Evolutionary conservation across 1,284 basidiomycete species (phyloP), one percentile per base, ranked within the genome.

Genomic region (Ceratobasidium sp.): DNA sequence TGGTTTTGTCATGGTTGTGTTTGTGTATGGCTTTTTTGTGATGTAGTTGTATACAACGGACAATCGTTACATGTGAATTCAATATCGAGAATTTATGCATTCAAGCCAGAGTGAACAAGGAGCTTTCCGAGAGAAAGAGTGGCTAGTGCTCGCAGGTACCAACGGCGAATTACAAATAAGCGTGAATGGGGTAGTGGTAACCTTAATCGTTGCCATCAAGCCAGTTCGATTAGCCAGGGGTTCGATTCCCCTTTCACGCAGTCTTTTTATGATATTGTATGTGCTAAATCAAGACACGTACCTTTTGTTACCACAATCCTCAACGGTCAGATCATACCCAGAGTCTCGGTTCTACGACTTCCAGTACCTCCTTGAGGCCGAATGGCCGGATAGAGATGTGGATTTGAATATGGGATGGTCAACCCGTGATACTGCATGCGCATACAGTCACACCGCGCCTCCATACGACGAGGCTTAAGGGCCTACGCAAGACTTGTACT

Each of bases 191-290:
- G 70, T 74, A 74, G 70, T 29, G 25, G 25, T 29, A 29, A 29
- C 25, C 25, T 29, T 29, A 29, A 29, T 29, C 25, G 25, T 29
- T 74, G 70, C 70, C 70, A 74, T 32, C 15, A 37, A 25, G 44
- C 32, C 17, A 44, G 37, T 52, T 76, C 74, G 74, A 76, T 76
- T 68, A 76, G 74, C 74, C 74, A 76, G 74, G 74, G 74, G 74
- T 76, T 76, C 74, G 37, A 76, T 76, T 76, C 74, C 74, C 74
- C 74, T 76, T 76, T 76, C 62, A 76, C 74, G 74, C 74, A 76
- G 15, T 32, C 37, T 51, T 74, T 74, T 74, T 69, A n/a, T n/a
- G n/a, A n/a, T n/a, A n/a, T n/a, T n/a, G n/a, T n/a, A n/a, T n/a
- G n/a, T n/a, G n/a, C n/a, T n/a, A n/a, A n/a, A n/a, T n/a, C n/a